Percentiles rank a stretch among this genome's conserved stretches.
phyloP scores from a whole-genome alignment of 306 rosid genomes.

The Notholithocarpus densiflorus region DNA sequence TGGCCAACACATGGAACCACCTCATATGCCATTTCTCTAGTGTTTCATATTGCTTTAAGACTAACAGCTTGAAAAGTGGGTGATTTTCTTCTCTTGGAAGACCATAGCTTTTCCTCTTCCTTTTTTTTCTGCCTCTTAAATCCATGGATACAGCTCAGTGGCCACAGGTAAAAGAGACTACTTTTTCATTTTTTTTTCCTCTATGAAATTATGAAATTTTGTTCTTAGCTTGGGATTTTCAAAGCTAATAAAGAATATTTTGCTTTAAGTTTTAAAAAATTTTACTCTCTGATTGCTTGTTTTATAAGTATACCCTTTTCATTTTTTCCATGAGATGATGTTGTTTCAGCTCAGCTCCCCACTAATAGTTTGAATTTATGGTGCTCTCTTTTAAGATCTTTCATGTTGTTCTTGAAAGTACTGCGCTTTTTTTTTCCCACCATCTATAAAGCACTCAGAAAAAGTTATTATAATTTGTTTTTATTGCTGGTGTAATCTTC shows the following conservation, averaged over 20 bases:
- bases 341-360: slow-evolving; percentile 42
- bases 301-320: slow-evolving; percentile 11
- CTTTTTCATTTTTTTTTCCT: slow-evolving; percentile 38
- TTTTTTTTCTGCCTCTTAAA: slow-evolving; percentile 37
- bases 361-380: slow-evolving; percentile 42
- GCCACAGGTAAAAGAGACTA: slow-evolving; percentile 79
- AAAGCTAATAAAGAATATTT: slow-evolving; percentile 30
- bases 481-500: slow-evolving; percentile 44
- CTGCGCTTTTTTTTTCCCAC: slow-evolving; percentile 31
- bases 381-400: slow-evolving; percentile 41
- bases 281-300: slow-evolving; percentile 36
- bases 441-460: slow-evolving; percentile 47
- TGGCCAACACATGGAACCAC: slow-evolving; percentile 81
- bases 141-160: slow-evolving; percentile 97
- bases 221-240: slow-evolving; percentile 28
- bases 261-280: slow-evolving; percentile 15
- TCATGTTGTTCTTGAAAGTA: slow-evolving; percentile 43
- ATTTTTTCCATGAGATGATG: slow-evolving; percentile 31
- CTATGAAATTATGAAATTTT: slow-evolving; percentile 43
- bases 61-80: slow-evolving; percentile 49
- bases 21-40: slow-evolving; percentile 41
- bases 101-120: slow-evolving; percentile 44
- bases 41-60: slow-evolving; percentile 52
- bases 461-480: slow-evolving; percentile 35
- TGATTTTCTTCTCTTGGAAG: slow-evolving; percentile 50